Conservation (phyloP, 2,329 filamentous ascomycete species). For the Chrysosphaeria jannelii region DNA sequence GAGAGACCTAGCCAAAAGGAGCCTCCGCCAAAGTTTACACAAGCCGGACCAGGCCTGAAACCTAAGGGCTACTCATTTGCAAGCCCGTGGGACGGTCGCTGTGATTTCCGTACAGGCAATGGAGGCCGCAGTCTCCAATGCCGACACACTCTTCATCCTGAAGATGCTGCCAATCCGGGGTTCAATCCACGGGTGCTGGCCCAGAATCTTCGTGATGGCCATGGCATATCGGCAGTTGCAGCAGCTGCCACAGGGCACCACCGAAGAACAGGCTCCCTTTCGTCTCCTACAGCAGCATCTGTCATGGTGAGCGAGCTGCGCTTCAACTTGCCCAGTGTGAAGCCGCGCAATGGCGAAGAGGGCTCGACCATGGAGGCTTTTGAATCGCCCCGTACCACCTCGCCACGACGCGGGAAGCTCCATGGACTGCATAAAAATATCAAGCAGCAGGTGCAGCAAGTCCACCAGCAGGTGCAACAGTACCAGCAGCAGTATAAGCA, state of each 20-base stretch:
- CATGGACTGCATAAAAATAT: too few species aligned
- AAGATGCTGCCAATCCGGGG: slow-evolving; percentile 10
- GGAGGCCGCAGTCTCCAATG: slow-evolving; percentile 48
- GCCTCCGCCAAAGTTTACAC: slow-evolving; percentile 1
- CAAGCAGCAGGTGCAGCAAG: too few species aligned
- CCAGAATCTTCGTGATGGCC: slow-evolving; percentile 7
- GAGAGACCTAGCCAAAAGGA: too few species aligned
- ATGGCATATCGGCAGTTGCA: slow-evolving; percentile 7
- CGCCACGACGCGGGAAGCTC: too few species aligned
- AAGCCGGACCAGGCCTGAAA: slow-evolving; percentile 9
- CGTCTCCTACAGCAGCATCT: slow-evolving; percentile 2
- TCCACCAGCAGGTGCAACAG: too few species aligned
- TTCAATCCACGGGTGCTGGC: background rate
- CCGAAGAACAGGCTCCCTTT: slow-evolving; percentile 6
- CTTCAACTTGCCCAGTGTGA: slow-evolving; percentile 49
- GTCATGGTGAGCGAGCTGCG: slow-evolving; percentile 30
- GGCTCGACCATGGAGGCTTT: too few species aligned
- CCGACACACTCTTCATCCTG: slow-evolving; percentile 40
- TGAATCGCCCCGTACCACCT: too few species aligned
- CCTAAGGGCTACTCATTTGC: slow-evolving; percentile 44
- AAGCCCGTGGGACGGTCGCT: slow-evolving; percentile 66
- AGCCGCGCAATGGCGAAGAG: slow-evolving; percentile 10
- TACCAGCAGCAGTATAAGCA: too few species aligned
- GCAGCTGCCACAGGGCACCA: slow-evolving; percentile 2
- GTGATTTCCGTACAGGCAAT: slow-evolving; percentile 55